These are phyloP conservation scores for Tolypocladium ovalisporum DNA, from an alignment of 2,329 filamentous ascomycete genomes.

Conservation along the genomic window DNA sequence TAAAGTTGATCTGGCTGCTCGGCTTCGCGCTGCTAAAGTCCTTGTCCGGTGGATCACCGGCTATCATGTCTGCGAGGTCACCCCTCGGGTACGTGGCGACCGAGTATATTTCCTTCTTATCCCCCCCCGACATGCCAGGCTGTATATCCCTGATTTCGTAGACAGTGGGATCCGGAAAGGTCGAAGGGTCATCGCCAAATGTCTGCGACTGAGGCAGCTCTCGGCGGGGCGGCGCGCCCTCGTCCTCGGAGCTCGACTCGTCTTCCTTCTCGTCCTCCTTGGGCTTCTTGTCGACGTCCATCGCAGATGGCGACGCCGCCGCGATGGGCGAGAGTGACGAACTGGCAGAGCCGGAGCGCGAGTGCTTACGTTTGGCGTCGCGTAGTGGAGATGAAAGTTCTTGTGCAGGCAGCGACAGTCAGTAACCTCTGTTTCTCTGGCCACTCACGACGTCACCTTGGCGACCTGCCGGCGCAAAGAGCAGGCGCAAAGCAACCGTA, in stretches of 20 bases:
- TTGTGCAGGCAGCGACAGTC: constrained; percentile 11
- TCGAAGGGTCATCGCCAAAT: constrained; percentile 85
- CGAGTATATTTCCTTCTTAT: constrained; percentile 78
- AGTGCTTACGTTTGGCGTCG: constrained; percentile 41
- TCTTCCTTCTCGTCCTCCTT: constrained; percentile 28
- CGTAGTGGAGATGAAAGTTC: constrained; percentile 44
- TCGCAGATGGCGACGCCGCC: constrained; percentile 38
- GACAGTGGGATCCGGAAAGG: constrained; percentile 82
- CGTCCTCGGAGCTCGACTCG: constrained; percentile 44
- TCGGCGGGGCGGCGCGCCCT: constrained; percentile 48
- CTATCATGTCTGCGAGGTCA: constrained; percentile 74
- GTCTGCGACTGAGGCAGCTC: constrained; percentile 71
- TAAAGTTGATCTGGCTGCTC: constrained; percentile 85
- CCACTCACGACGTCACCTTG: background rate
- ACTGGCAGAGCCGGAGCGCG: constrained; percentile 44
- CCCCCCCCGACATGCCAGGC: constrained; percentile 69
- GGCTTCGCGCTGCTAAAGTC: constrained; percentile 95
- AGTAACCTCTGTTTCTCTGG: background rate
- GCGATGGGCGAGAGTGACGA: constrained; percentile 49
- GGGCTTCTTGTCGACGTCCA: constrained; percentile 48
- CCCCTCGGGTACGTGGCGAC: constrained; percentile 73
- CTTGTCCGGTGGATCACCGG: constrained; percentile 81
- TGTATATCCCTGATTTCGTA: constrained; percentile 79
- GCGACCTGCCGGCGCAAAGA: background rate
- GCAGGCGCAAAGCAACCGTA: background rate